Evolutionary conservation across 1,284 basidiomycete species (phyloP).

Genomic region (Leccinum fallax): DNA sequence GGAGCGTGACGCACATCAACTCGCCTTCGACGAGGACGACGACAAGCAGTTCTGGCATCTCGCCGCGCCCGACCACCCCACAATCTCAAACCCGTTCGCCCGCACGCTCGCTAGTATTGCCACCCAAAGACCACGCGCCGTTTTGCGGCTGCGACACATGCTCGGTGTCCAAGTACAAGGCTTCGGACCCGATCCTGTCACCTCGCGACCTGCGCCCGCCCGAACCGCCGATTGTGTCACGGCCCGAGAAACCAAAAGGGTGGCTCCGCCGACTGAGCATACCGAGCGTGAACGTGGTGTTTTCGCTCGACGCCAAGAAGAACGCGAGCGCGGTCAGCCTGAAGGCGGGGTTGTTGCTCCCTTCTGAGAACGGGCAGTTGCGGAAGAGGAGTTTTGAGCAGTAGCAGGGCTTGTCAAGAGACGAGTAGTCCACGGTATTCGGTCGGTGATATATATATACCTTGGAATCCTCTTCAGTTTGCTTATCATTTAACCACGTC

Average conservation of each 20-base stretch:
- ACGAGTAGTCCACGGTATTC: conserved; percentile 40
- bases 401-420: conserved; percentile 16
- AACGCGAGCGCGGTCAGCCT: conserved; percentile 46
- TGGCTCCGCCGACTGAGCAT: conserved; percentile 79
- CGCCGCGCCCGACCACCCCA: conserved; percentile 23
- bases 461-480: background rate
- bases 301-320: conserved; percentile 51
- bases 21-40: conserved; percentile 26
- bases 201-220: conserved; percentile 46
- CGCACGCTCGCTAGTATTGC: conserved; percentile 24
- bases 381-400: conserved; percentile 45
- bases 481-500: background rate
- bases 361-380: conserved; percentile 44
- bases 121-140: conserved; percentile 49
- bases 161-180: conserved; percentile 53
- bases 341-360: conserved; percentile 27
- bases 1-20: conserved; percentile 49
- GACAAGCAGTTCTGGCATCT: conserved; percentile 19
- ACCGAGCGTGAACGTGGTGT: conserved; percentile 62
- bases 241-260: conserved; percentile 60
- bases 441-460: background rate
- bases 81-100: conserved; percentile 23
- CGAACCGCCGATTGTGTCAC: conserved; percentile 44
- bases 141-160: conserved; percentile 65
- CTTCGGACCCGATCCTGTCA: conserved; percentile 31